These are phyloP conservation scores for Eragrostis tef DNA, from an alignment of 202 grass and related monocot species.

Conservation along the genomic window DNA sequence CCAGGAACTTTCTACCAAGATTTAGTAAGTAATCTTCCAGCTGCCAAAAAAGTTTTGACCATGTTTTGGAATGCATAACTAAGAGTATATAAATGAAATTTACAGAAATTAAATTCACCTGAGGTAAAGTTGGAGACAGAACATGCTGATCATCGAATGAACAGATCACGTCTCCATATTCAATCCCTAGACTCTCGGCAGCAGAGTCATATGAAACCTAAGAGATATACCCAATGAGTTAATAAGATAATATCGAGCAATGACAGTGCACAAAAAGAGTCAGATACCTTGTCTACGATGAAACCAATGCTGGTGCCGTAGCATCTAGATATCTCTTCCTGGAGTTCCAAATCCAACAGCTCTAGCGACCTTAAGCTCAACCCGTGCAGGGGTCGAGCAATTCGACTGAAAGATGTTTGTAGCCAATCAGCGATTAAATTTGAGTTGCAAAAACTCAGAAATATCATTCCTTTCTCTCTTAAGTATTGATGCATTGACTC, in stretches of 20 bases:
- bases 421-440: not conserved
- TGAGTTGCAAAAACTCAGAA: not conserved
- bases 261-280: too few species aligned
- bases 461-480: too few species aligned
- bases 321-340: not conserved
- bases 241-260: not conserved
- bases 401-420: not conserved
- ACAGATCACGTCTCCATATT: constrained; percentile 3
- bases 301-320: not conserved
- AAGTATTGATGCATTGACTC: not conserved
- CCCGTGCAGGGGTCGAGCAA: not conserved
- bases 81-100: not conserved
- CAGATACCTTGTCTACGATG: not conserved
- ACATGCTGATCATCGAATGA: not conserved
- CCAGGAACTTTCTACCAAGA: not conserved
- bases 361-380: not conserved
- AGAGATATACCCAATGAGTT: not conserved
- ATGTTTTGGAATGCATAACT: not conserved
- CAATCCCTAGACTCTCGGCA: not conserved
- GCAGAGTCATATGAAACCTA: not conserved
- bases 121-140: not conserved
- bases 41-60: not conserved
- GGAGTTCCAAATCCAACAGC: not conserved
- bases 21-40: constrained; percentile 10
- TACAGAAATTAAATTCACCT: not conserved